Conservation (phyloP, 148 eudicot genomes). For the Dysphania ambrosioides region DNA sequence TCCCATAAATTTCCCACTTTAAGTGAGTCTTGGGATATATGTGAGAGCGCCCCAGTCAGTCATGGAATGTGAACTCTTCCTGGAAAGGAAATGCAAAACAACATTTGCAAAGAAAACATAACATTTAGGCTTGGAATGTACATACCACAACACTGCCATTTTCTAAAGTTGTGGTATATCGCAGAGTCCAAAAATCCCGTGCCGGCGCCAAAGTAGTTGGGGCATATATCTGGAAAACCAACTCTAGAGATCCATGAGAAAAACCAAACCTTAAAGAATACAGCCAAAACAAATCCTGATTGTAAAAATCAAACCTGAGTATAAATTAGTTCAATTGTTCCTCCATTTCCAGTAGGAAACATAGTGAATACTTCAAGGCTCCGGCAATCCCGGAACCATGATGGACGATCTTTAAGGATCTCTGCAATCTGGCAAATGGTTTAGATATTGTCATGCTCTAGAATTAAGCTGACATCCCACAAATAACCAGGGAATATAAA, state of each 20-base stretch:
- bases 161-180: slow-evolving; percentile 88
- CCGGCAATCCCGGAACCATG: slow-evolving; percentile 99
- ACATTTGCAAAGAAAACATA: background rate
- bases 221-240: slow-evolving; percentile 66
- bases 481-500: background rate
- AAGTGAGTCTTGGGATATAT: no score
- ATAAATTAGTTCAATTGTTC: slow-evolving; percentile 84
- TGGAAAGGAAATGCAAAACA: no score
- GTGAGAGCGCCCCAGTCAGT: no score
- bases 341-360: slow-evolving; percentile 91
- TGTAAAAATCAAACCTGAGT: slow-evolving; percentile 51
- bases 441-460: background rate
- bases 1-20: no score
- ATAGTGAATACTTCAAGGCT: slow-evolving; percentile 81
- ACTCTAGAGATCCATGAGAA: background rate
- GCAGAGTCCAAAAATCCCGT: slow-evolving; percentile 89
- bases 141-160: slow-evolving; percentile 94
- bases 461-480: background rate
- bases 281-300: background rate
- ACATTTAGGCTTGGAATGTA: background rate
- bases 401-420: slow-evolving; percentile 94
- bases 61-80: no score
- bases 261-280: background rate
- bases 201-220: slow-evolving; percentile 98
- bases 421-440: slow-evolving; percentile 64